phyloP scores from a whole-genome alignment of 2,329 filamentous ascomycete species.

The Tolypocladium sp. region DNA sequence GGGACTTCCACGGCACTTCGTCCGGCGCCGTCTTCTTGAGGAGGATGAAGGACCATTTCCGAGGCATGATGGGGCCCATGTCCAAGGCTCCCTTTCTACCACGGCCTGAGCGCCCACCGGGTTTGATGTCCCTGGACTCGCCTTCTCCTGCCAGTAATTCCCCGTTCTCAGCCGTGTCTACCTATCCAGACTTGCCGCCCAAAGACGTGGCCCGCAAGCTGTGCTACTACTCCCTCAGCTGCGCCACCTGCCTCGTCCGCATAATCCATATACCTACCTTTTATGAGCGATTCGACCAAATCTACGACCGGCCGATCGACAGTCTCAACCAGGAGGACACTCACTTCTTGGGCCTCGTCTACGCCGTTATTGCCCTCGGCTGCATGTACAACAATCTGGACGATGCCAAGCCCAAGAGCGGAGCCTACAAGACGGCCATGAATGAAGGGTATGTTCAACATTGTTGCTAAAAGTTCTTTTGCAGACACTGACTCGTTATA shows the following conservation, averaged over 20 bases:
- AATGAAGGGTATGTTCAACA: slow-evolving; percentile 42
- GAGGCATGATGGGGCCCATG: slow-evolving; percentile 61
- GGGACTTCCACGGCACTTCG: slow-evolving; percentile 91
- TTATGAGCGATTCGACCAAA: slow-evolving; percentile 63
- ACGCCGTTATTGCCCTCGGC: slow-evolving; percentile 61
- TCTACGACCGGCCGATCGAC: slow-evolving; percentile 63
- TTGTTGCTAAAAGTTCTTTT: background rate
- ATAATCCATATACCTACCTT: slow-evolving; percentile 79
- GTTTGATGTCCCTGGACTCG: slow-evolving; percentile 56
- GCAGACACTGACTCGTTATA: slow-evolving; percentile 21
- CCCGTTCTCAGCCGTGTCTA: slow-evolving; percentile 44
- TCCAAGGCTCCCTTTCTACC: slow-evolving; percentile 51
- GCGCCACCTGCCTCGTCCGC: slow-evolving; percentile 50
- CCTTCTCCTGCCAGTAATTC: slow-evolving; percentile 57
- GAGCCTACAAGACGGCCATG: slow-evolving; percentile 39
- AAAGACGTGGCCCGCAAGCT: slow-evolving; percentile 44
- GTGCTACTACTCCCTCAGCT: slow-evolving; percentile 46
- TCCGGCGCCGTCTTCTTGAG: slow-evolving; percentile 84
- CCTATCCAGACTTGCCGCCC: slow-evolving; percentile 60
- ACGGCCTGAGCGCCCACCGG: slow-evolving; percentile 36
- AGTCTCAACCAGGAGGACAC: slow-evolving; percentile 56
- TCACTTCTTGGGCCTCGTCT: slow-evolving; percentile 60
- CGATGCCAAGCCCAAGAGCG: slow-evolving; percentile 36
- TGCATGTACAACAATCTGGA: slow-evolving; percentile 60
- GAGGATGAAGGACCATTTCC: slow-evolving; percentile 81